Conservation (phyloP, 148 eudicot species). For the Cornus controversa region DNA sequence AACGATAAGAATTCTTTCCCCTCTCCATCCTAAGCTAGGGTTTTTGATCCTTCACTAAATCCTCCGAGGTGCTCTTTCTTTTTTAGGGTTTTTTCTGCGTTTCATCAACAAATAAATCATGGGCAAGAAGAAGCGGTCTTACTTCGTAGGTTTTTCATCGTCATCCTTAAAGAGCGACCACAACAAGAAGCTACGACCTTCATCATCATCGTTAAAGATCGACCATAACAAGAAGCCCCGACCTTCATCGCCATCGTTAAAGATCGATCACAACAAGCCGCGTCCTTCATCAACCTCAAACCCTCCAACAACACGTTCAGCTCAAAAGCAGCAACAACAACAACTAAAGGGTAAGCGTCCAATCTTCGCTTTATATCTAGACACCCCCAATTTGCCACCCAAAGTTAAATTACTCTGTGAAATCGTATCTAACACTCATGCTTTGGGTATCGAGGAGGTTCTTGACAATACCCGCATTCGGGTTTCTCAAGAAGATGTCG, state of each 20-base stretch:
- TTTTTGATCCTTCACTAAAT: background rate
- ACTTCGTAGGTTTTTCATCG: conserved; percentile 28
- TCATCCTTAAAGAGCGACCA: conserved; percentile 19
- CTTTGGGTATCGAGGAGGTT: conserved; percentile 42
- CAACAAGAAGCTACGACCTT: conserved; percentile 29
- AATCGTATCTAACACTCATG: conserved; percentile 47
- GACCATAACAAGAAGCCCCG: conserved; percentile 25
- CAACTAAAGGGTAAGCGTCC: conserved; percentile 35
- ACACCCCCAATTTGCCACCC: conserved; percentile 41
- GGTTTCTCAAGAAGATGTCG: conserved; percentile 56
- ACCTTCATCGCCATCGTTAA: conserved; percentile 27
- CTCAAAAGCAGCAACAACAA: background rate
- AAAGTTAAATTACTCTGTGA: conserved; percentile 61
- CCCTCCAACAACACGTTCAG: conserved; percentile 1
- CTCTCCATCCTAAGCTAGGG: background rate
- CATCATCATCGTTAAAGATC: conserved; percentile 21
- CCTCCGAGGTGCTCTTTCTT: background rate
- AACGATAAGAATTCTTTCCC: no score
- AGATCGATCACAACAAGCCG: conserved; percentile 23
- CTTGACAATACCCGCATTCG: conserved; percentile 46
- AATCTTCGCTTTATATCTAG: conserved; percentile 39
- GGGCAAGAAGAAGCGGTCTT: conserved; percentile 28
- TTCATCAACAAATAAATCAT: conserved; percentile 2
- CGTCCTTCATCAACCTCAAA: conserved; percentile 21
- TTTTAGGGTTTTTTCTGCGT: background rate